Evolutionary conservation across 768 basidiomycete species (phyloP).

Genomic region (Inosperma sp.): DNA sequence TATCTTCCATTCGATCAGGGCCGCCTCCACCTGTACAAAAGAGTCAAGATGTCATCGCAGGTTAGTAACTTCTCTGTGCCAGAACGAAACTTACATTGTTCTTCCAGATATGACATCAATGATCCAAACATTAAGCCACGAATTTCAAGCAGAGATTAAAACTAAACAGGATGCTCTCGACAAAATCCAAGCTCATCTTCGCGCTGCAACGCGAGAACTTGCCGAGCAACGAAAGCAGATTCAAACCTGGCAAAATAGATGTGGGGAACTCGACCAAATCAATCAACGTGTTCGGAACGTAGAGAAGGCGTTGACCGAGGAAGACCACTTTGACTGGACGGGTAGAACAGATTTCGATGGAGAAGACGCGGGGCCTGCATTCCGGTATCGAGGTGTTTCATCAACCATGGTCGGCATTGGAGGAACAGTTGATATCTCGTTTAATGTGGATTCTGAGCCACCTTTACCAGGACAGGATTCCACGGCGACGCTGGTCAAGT

Average conservation of each 20-base stretch:
- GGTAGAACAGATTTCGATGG: constrained; percentile 56
- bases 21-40: constrained; percentile 79
- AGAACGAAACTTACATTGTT: neutral
- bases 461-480: constrained; percentile 60
- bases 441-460: constrained; percentile 69
- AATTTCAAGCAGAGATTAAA: constrained; percentile 82
- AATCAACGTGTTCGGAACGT: constrained; percentile 81
- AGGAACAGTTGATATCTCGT: constrained; percentile 58
- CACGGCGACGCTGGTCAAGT: constrained; percentile 55
- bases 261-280: constrained; percentile 76
- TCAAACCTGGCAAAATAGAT: constrained; percentile 64
- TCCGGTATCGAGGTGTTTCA: constrained; percentile 61
- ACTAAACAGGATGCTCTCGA: constrained; percentile 85
- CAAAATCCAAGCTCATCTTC: constrained; percentile 79
- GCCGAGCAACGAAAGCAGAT: constrained; percentile 88
- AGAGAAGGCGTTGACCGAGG: constrained; percentile 69
- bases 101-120: constrained; percentile 74
- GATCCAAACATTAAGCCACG: constrained; percentile 71
- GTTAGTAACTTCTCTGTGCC: constrained; percentile 32
- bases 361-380: constrained; percentile 53
- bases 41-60: constrained; percentile 80
- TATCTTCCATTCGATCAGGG: constrained; percentile 66
- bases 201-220: constrained; percentile 84
- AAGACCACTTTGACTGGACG: constrained; percentile 86
- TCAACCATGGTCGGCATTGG: constrained; percentile 65